A percentile compares a stretch with the other conserved stretches of the same genome.
phyloP scores from a whole-genome alignment of 202 grass and related monocot genomes.

The Schoenoplectus triqueter region DNA sequence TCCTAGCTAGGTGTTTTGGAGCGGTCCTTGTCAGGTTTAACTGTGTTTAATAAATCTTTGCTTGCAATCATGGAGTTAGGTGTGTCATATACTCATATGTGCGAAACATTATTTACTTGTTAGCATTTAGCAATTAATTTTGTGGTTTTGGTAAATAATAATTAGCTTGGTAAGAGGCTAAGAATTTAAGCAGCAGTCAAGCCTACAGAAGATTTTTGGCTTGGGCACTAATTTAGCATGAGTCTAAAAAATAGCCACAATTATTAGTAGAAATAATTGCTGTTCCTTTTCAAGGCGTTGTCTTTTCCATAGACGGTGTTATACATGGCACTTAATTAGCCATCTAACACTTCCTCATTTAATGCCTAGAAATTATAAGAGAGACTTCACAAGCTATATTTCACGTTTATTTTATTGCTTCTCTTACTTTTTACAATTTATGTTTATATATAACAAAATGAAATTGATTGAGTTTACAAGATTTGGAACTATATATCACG shows the following conservation, averaged over 20 bases:
- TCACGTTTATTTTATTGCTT: not conserved
- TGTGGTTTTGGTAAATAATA: not conserved
- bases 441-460: not conserved
- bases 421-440: not conserved
- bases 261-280: constrained; percentile 5
- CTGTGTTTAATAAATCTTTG: not conserved
- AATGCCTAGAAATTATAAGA: not conserved
- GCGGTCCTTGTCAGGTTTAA: not conserved
- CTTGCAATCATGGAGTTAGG: not conserved
- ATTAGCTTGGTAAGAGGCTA: not conserved
- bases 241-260: constrained; percentile 6
- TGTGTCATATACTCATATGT: not conserved
- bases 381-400: not conserved
- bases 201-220: not conserved
- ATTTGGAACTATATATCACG: not conserved
- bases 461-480: not conserved
- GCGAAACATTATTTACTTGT: not conserved
- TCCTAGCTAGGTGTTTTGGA: not conserved
- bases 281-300: constrained; percentile 19
- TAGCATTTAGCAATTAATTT: not conserved
- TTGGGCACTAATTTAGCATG: not conserved
- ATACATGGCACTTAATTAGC: constrained; percentile 17
- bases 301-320: constrained; percentile 6
- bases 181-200: not conserved
- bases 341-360: constrained; percentile 11